Percentiles rank a stretch among this genome's conserved stretches.
Conservation (phyloP, 768 basidiomycete genomes). For the Nevesoporus exiguus region DNA sequence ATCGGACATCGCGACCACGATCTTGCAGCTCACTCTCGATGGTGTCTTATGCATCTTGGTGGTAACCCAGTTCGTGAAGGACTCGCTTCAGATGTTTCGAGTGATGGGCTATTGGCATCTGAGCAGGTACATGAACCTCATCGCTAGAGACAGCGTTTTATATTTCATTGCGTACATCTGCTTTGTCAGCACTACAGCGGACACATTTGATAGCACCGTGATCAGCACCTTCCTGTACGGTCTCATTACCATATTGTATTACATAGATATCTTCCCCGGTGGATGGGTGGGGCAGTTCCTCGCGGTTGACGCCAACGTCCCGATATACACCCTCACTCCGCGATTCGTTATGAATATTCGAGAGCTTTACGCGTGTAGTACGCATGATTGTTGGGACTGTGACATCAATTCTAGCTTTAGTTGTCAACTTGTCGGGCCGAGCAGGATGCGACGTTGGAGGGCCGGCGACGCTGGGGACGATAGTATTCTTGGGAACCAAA, state of each 20-base stretch:
- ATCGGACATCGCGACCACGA: neutral
- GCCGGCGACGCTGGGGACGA: neutral
- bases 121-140: neutral
- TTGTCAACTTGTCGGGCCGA: neutral
- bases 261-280: neutral
- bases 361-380: neutral
- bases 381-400: neutral
- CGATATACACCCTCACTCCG: neutral
- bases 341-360: constrained; percentile 1
- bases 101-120: neutral
- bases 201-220: too few relatives aligned
- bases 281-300: neutral
- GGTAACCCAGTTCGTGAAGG: neutral
- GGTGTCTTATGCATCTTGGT: neutral
- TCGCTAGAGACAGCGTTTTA: neutral
- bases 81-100: neutral
- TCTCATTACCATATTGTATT: neutral
- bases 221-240: neutral
- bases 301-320: neutral
- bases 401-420: neutral
- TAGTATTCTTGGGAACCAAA: neutral
- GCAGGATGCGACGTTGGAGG: neutral
- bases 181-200: too few relatives aligned
- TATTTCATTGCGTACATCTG: neutral
- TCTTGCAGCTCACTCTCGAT: neutral